Base-by-base conservation (phyloP, 2,329 filamentous ascomycete genomes). In the Fusarium piperis region DNA sequence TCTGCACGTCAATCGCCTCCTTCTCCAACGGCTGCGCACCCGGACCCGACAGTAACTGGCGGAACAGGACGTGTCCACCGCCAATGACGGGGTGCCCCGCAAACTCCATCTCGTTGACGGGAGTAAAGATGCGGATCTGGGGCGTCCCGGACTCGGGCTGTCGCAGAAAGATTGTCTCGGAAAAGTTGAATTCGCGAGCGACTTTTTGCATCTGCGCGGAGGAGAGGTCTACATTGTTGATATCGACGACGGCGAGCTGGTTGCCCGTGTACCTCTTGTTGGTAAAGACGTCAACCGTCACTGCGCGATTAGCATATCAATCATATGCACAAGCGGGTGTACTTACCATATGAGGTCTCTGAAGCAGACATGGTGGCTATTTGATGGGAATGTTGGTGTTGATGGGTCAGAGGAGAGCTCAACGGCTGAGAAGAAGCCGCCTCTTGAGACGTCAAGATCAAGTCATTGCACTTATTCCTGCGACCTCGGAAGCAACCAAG, bases 71-170 rank as follows among this genome's bases (percentile, higher is more conserved):
- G 55, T 70, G 64, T 4, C 67, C 67, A 36, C 64, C 61, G 9
- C 67, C 67, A 48, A 70, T 65, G 39, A 70, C 53, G 3, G 67
- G 67, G 23, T 70, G 67, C 3, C 67, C 67, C 9, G 67, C 67
- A 59, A 70, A 70, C 23, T 68, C 64, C 67, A 70, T 70, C 38
- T 70, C 67, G 28, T 70, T 70, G 36, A 68, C 64, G 0, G 65
- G 65, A 6, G 64, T 70, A 36, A 70, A 70, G 38, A 70, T 68
- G 18, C 39, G 39, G 46, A 67, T 67, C 11, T 30, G n/a, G 13
- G 62, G 65, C 7, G 51, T 26, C 7, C 46, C 44, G 7, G 32
- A 6, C 10, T 35, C 26, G 11, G 48, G 60, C n/a, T 48, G 38
- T 1, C 55, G 30, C 16, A 70, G 28, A 38, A 70, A 70, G 11